Percentiles rank a stretch among this genome's conserved stretches.
phyloP scores from a whole-genome alignment of 139 green algal genomes.

The Chlamydomonas sphaeroides region DNA sequence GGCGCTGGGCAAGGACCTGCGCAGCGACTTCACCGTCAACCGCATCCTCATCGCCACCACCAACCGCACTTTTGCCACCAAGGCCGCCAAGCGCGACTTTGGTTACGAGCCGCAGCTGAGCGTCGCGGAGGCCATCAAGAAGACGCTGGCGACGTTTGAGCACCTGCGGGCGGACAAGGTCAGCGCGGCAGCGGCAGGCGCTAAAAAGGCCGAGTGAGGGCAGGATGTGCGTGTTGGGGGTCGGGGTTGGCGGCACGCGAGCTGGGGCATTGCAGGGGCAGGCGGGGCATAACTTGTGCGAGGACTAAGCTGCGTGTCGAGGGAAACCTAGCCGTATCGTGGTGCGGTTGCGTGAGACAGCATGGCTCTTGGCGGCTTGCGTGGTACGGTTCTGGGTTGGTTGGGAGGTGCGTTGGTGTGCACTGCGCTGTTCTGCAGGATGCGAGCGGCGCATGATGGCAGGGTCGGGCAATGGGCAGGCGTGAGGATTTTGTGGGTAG shows the following conservation, averaged over 20 bases:
- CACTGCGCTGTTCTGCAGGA: too few relatives aligned
- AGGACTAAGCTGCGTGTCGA: too few relatives aligned
- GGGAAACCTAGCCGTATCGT: too few relatives aligned
- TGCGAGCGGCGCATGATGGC: too few relatives aligned
- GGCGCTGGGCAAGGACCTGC: conserved; percentile 56
- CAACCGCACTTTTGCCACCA: conserved; percentile 69
- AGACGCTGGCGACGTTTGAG: conserved; percentile 68
- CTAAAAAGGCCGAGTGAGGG: conserved; percentile 15
- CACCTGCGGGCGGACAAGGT: conserved; percentile 51
- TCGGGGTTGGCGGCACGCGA: background rate
- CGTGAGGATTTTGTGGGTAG: too few relatives aligned
- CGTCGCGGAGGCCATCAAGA: conserved; percentile 67
- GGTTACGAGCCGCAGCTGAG: conserved; percentile 69
- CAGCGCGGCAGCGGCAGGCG: background rate
- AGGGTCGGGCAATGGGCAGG: too few relatives aligned
- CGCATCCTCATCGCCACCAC: conserved; percentile 68
- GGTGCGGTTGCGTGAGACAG: too few relatives aligned
- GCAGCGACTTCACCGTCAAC: conserved; percentile 79
- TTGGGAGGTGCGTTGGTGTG: too few relatives aligned
- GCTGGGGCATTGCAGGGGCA: background rate
- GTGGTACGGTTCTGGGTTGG: too few relatives aligned
- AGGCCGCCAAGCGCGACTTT: conserved; percentile 59
- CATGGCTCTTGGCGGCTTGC: too few relatives aligned
- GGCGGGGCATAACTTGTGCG: too few relatives aligned
- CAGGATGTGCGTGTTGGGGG: background rate